phyloP scores from a whole-genome alignment of 1,284 basidiomycete species.

The Tylopilus sp. region DNA sequence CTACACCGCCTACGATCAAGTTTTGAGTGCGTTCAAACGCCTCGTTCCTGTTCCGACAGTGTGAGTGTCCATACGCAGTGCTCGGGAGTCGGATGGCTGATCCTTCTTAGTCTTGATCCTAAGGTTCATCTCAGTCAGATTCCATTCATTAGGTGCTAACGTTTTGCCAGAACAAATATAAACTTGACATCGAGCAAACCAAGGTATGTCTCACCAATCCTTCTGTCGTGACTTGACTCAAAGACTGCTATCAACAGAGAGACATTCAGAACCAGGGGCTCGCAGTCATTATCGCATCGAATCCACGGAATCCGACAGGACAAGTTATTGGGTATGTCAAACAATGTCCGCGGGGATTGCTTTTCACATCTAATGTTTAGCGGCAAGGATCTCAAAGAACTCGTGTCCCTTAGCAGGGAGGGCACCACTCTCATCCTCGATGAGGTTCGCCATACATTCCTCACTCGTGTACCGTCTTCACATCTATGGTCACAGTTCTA shows the following conservation, averaged over 20 bases:
- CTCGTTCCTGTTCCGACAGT: slow-evolving; percentile 87
- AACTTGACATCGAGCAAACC: slow-evolving; percentile 71
- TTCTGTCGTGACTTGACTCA: slow-evolving; percentile 3
- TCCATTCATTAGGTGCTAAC: slow-evolving; percentile 12
- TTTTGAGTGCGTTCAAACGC: slow-evolving; percentile 83
- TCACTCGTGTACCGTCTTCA: background rate
- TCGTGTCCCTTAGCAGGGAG: slow-evolving; percentile 71
- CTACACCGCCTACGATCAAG: slow-evolving; percentile 84
- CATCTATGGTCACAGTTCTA: slow-evolving; percentile 58
- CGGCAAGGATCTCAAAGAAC: slow-evolving; percentile 76
- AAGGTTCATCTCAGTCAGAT: slow-evolving; percentile 38
- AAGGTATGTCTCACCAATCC: slow-evolving; percentile 39
- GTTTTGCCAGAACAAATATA: slow-evolving; percentile 50
- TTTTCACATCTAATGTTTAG: slow-evolving; percentile 33
- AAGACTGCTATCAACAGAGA: slow-evolving; percentile 40
- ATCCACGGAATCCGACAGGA: slow-evolving; percentile 91
- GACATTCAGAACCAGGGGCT: slow-evolving; percentile 80
- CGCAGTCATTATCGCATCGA: slow-evolving; percentile 84
- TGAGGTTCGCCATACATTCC: slow-evolving; percentile 51
- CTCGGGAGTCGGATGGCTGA: slow-evolving; percentile 12
- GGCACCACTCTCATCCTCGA: slow-evolving; percentile 83
- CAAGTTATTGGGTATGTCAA: slow-evolving; percentile 53
- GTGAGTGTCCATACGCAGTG: slow-evolving; percentile 44
- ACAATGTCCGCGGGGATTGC: slow-evolving; percentile 13
- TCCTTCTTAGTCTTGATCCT: slow-evolving; percentile 48